Base-by-base conservation (phyloP, 83 land plant genomes). In the Thuja plicata region DNA sequence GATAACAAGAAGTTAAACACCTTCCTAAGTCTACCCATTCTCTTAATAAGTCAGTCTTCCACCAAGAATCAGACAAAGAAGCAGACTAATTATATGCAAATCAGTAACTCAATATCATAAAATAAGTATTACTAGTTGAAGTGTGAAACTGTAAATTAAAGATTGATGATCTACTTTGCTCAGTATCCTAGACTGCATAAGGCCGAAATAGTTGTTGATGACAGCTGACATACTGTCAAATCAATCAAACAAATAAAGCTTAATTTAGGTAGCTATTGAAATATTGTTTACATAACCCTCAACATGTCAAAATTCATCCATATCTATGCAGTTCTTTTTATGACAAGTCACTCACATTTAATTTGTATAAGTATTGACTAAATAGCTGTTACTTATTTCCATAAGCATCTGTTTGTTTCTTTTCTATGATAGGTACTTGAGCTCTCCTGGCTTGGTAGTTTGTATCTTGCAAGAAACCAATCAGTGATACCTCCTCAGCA, bases 391-490 rank as follows among this genome's bases (percentile, higher is more conserved):
- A 66, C 73, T 66, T 66, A 66, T 66, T 66, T 76, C 38, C 79
- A 76, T 12, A 76, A 34, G 79, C 17, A 3, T 35, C 21, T 30
- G 34, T 34, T 81, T 66, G 87, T 80, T 60, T 82, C 60, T 79
- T 79, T 88, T 74, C 37, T 83, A 34, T 91, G 89, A 13, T 92
- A 93, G 93, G 70, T 93, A 24, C 54, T 91, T 38, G 94, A 90
- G 40, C 57, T 84, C 32, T 91, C 94, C 45, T 87, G 86, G 78
- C 89, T 93, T 32, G 93, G 87, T 24, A 91, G 90, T 88, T 76
- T 93, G 66, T 88, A 89, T 79, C 62, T 35, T 12, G 43, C 71
- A 82, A 77, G 48, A 80, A 80, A 40, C n/a, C 84, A 80, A 46
- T 82, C 87, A 48, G 32, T 88, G 3, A 70, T 88, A 8, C 82